Evolutionary conservation across 495 filamentous ascomycete genomes (phyloP).

Genomic region (Podospora conica): DNA sequence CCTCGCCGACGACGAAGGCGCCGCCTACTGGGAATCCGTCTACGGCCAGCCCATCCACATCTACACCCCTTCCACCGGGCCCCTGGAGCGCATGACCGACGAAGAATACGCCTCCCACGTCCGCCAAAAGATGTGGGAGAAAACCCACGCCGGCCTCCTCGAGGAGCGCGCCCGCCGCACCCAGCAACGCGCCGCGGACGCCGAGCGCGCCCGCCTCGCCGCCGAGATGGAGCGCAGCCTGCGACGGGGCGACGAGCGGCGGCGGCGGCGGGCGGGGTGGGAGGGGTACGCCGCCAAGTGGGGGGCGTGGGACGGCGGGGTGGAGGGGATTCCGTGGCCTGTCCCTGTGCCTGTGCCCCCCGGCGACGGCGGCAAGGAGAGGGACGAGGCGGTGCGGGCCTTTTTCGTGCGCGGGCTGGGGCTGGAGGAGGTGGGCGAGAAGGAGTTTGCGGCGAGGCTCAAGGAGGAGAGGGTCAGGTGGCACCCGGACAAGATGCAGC

Average conservation of each 20-base stretch:
- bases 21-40: slow-evolving; percentile 87
- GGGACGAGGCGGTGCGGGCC: slow-evolving; percentile 26
- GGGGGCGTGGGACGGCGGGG: slow-evolving; percentile 43
- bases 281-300: slow-evolving; percentile 57
- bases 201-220: slow-evolving; percentile 44
- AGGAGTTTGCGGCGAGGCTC: slow-evolving; percentile 54
- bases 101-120: slow-evolving; percentile 87
- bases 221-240: slow-evolving; percentile 45
- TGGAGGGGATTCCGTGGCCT: slow-evolving; percentile 67
- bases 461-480: slow-evolving; percentile 86
- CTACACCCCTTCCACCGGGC: slow-evolving; percentile 36
- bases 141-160: slow-evolving; percentile 60
- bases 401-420: slow-evolving; percentile 41
- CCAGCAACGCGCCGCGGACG: slow-evolving; percentile 33
- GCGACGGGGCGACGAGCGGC: slow-evolving; percentile 41
- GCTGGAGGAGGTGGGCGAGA: slow-evolving; percentile 53
- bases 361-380: no score
- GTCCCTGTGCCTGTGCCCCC: no score
- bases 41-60: slow-evolving; percentile 82
- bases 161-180: slow-evolving; percentile 50
- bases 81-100: slow-evolving; percentile 81
- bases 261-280: slow-evolving; percentile 47
- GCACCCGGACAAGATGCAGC: slow-evolving; percentile 98
- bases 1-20: slow-evolving; percentile 97
- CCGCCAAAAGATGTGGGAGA: slow-evolving; percentile 86